A percentile compares a stretch with the other conserved stretches of the same genome.
phyloP scores from a whole-genome alignment of 139 green algal genomes.

The Chlorella sp. region DNA sequence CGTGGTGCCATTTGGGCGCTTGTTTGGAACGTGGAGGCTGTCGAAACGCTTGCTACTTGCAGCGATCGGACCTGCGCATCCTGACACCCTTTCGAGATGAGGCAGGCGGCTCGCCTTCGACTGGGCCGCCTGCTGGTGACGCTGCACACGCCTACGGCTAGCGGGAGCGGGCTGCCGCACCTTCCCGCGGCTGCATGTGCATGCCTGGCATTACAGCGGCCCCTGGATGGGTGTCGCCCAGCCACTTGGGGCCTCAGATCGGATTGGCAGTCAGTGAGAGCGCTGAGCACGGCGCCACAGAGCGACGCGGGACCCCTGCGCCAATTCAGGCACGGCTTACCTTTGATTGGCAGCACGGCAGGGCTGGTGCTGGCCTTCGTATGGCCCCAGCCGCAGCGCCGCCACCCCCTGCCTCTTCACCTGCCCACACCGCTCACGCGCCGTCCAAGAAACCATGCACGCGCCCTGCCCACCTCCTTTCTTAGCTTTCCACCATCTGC shows the following conservation, averaged over 20 bases:
- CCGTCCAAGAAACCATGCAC: too few species aligned
- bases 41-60: too few species aligned
- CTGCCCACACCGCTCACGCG: neutral
- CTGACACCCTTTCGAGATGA: neutral
- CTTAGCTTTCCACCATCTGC: neutral
- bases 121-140: neutral
- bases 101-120: neutral
- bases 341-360: neutral
- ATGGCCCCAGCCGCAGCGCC: neutral
- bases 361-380: too few species aligned
- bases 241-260: neutral
- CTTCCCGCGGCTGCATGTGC: neutral
- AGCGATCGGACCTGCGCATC: too few species aligned
- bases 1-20: too few species aligned
- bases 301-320: neutral
- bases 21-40: too few species aligned
- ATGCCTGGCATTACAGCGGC: neutral
- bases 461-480: neutral
- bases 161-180: neutral
- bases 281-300: neutral
- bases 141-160: neutral
- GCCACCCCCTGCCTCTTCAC: neutral
- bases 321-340: slow-evolving; percentile 8
- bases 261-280: neutral
- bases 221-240: neutral